Percentiles rank a stretch among this genome's conserved stretches.
phyloP scores from a whole-genome alignment of 2,329 filamentous ascomycete species.

The Neonectria hederae region DNA sequence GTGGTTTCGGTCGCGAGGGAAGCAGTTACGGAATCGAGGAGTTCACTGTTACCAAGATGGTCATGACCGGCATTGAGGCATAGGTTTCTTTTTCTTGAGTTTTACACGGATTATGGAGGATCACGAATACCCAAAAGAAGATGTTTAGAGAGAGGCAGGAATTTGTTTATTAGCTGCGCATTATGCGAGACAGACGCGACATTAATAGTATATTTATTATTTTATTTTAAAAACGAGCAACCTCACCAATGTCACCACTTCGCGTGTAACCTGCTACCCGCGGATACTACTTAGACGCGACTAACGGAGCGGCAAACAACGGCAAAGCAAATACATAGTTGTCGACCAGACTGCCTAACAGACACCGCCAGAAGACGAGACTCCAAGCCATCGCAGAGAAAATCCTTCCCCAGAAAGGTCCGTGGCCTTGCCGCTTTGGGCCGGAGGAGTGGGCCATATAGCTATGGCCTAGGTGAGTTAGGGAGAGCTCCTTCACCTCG shows the following conservation, averaged over 20 bases:
- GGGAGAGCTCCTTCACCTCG: constrained; percentile 3
- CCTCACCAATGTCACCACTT: background rate
- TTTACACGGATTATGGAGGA: constrained; percentile 16
- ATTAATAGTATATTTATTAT: constrained; percentile 6
- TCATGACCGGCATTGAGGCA: constrained; percentile 43
- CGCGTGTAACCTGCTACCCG: background rate
- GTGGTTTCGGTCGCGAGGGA: constrained; percentile 79
- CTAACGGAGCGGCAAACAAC: background rate
- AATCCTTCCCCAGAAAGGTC: constrained; percentile 8
- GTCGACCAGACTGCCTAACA: background rate
- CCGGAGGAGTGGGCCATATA: constrained; percentile 13
- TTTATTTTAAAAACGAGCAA: background rate
- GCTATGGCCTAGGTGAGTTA: constrained; percentile 14
- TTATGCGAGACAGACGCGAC: constrained; percentile 12
- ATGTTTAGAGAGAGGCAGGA: constrained; percentile 7
- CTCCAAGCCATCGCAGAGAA: background rate
- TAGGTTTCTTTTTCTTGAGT: constrained; percentile 22
- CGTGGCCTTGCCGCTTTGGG: constrained; percentile 18
- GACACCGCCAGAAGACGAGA: background rate
- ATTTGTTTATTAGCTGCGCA: background rate
- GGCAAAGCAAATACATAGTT: background rate
- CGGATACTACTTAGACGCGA: constrained; percentile 9
- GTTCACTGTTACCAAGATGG: constrained; percentile 74
- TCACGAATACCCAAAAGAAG: constrained; percentile 35
- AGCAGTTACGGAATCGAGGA: constrained; percentile 78